Conservation (phyloP, 1,284 basidiomycete genomes). For the Calocybe gambosa region DNA sequence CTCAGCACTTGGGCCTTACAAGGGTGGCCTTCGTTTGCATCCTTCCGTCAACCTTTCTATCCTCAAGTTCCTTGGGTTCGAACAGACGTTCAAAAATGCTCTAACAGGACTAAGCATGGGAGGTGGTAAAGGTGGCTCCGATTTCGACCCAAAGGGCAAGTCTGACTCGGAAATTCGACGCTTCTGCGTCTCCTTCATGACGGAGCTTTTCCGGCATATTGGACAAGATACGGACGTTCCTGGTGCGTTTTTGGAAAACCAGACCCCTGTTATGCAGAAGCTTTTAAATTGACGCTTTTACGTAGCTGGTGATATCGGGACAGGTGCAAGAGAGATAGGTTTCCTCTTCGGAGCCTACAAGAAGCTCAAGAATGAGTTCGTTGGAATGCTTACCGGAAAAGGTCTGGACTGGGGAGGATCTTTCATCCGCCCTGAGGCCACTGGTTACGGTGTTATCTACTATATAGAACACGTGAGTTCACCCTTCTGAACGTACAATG, state of each 20-base stretch:
- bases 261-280: not conserved
- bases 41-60: slow-evolving; percentile 80
- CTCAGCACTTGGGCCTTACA: slow-evolving; percentile 80
- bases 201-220: slow-evolving; percentile 67
- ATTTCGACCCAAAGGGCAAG: slow-evolving; percentile 83
- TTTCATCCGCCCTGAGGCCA: slow-evolving; percentile 68
- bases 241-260: slow-evolving; percentile 22
- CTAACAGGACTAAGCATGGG: slow-evolving; percentile 77
- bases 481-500: slow-evolving; percentile 1
- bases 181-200: slow-evolving; percentile 70
- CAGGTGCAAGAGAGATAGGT: slow-evolving; percentile 66
- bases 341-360: slow-evolving; percentile 76
- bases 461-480: slow-evolving; percentile 65
- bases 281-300: not conserved
- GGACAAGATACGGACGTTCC: slow-evolving; percentile 76
- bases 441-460: slow-evolving; percentile 77
- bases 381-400: slow-evolving; percentile 76
- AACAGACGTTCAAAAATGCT: slow-evolving; percentile 81
- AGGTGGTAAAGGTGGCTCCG: slow-evolving; percentile 66
- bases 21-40: slow-evolving; percentile 78
- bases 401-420: slow-evolving; percentile 71
- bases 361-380: slow-evolving; percentile 70
- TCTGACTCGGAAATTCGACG: slow-evolving; percentile 71
- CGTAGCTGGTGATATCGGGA: slow-evolving; percentile 71
- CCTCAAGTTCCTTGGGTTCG: slow-evolving; percentile 83